Evolutionary conservation across 1,139 yeast species (phyloP), one percentile per base, ranked within the genome.

Genomic region (Meyerozyma guilliermondii): DNA sequence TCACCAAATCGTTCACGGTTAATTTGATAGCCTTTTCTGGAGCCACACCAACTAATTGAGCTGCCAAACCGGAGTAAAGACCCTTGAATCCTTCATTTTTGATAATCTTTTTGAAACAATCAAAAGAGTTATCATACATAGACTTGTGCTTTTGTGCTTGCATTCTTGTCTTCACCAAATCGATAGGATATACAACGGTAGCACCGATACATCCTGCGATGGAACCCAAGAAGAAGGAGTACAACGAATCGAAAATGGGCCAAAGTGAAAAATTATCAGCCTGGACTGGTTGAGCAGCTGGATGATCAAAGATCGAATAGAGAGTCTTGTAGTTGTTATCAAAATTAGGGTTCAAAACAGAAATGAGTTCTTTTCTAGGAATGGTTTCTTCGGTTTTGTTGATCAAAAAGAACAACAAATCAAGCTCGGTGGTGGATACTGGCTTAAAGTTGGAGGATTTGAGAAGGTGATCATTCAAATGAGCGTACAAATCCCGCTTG

Each of bases 181-280:
- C 98, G 54, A 92, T 92, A 37, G 98, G 98, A 61, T 92, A 92
- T 38, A 92, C 98, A n/a, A 86, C 89, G 8, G 97, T 87, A 22
- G 98, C 98, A 52, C 98, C 98, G 65, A 92, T 83, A 58, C 97
- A 95, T 47, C 98, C 98, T 29, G 98, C 98, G 42, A 91, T 75
- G 3, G 97, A 89, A 24, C 98, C 98, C 48, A 92, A 71, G 40
- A 87, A 71, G 64, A 92, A 92, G 47, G 95, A 89, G 66, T 91
- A 88, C 42, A 83, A 75, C 4, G 96, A 87, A 59, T 87, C 95
- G 57, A 88, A 85, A 43, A 92, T 73, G 30, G 77, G 77, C 75
- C 74, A 71, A 47, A 71, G 66, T 9, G 74, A 65, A 48, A 71
- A 71, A 54, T 71, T 72, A 50, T 71, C 77, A 33, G 54, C 55